Evolutionary conservation across 2,329 filamentous ascomycete species (phyloP).

Genomic region (Hypoxylon sp.): DNA sequence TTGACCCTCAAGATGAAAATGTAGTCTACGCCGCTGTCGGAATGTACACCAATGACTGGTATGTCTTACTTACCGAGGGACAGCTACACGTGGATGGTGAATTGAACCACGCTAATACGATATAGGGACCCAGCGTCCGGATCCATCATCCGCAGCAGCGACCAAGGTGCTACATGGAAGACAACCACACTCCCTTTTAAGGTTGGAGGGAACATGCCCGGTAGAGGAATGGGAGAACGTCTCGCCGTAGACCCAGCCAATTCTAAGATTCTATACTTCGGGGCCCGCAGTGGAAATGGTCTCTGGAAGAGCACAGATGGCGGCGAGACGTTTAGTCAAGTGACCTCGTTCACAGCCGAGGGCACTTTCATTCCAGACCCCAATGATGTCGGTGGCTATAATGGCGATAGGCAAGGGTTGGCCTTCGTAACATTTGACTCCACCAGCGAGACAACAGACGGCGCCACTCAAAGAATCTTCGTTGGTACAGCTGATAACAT

Average conservation of each 20-base stretch:
- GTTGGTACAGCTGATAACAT: constrained; percentile 63
- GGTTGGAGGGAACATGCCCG: constrained; percentile 69
- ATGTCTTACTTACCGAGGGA: constrained; percentile 12
- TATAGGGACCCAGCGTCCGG: constrained; percentile 62
- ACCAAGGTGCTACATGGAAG: constrained; percentile 62
- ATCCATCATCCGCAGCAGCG: constrained; percentile 62
- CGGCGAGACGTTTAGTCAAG: constrained; percentile 62
- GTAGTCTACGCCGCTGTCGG: constrained; percentile 64
- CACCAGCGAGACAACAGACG: constrained; percentile 55
- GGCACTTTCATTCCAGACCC: constrained; percentile 59
- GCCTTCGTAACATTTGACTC: constrained; percentile 64
- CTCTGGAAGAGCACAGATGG: constrained; percentile 66
- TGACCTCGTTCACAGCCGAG: constrained; percentile 59
- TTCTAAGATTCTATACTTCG: constrained; percentile 65
- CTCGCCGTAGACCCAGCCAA: constrained; percentile 66
- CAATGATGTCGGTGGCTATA: constrained; percentile 54
- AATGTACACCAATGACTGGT: constrained; percentile 67
- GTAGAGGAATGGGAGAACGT: constrained; percentile 66
- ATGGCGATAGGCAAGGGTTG: constrained; percentile 57
- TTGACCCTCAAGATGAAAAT: constrained; percentile 61
- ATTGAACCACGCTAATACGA: neutral
- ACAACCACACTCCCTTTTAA: constrained; percentile 63
- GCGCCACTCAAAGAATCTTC: constrained; percentile 64
- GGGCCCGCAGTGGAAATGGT: constrained; percentile 65
- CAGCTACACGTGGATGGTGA: too few species aligned